Base-by-base conservation (phyloP, 257 asterid species). In the Schizonepeta tenuifolia region DNA sequence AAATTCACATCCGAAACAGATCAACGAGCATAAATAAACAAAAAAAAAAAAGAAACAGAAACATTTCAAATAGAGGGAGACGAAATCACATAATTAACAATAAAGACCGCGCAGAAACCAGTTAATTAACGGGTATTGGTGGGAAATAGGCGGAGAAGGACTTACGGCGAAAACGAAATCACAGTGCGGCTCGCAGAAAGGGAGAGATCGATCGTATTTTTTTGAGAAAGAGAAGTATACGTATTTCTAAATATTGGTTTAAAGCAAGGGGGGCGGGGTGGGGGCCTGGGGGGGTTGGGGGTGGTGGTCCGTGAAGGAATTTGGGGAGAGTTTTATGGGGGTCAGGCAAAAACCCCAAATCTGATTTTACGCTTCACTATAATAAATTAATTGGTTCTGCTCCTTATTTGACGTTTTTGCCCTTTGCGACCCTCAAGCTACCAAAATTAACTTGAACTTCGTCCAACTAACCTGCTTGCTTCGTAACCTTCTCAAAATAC, bases 151-250 rank as follows among this genome's bases (percentile, higher is more conserved):
- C 47, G 35, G 40, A 44, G 57, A 51, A 49, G 38, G 62, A 43
- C 80, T 74, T 83, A 78, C 84, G 68, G 40, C 64, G 70, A 66
- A 74, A 1, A 62, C 22, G 68, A 58, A 58, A 70, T 62, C 79
- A 55, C 67, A 31, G 50, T 7, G 44, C 71, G 61, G 33, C 31
- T 36, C 28, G n/a, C 60, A 35, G 77, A 64, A 26, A 66, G 61
- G 78, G 54, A 69, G 54, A 69, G 72, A 68, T 70, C 80, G 79
- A 71, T 67, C 60, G 74, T 38, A 51, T 54, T 69, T 60, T 67
- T 18, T 24, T 35, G 35, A 41, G 57, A 50, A 6, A 33, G 69
- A 50, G 56, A 74, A 36, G 4, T 68, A 28, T 76, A 13, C 28
- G 55, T 77, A 71, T 65, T 12, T 63, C 4, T 26, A 67, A 50